Base-by-base conservation (phyloP, 2,329 filamentous ascomycete genomes). In the Xylariales sp. region DNA sequence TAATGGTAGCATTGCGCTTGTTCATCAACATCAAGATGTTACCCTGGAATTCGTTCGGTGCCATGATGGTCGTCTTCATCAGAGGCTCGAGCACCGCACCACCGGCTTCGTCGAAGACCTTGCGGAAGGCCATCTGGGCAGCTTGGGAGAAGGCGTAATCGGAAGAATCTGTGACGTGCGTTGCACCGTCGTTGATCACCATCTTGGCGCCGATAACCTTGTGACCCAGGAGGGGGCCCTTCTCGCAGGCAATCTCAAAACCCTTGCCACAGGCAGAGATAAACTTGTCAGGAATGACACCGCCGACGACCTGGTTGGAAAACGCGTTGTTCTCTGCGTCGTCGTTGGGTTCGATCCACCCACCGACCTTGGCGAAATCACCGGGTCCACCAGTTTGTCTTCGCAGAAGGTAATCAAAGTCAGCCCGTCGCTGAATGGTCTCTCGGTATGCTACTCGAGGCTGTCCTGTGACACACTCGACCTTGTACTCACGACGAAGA, bases 31-130 rank as follows among this genome's bases (percentile, higher is more conserved):
- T 90, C 42, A 97, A 87, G 51, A 98, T 86, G 61, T 88, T 90
- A 60, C 93, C 93, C 69, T 98, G 93, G 74, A 97, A 98, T 73
- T 98, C 93, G 58, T 86, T 88, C 34, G 93, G 93, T 1, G 93
- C 90, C 22, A 89, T 95, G 57, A 98, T 89, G 46, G 89, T 90
- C 1, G 89, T 96, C 77, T 96, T 97, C 93, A 98, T 98, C 41
- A 98, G 70, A 4, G 93, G 93, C 67, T 98, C 93, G 25, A 98
- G 80, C 8, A 98, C 83, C 55, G 88, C 79, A 3, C 91, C 90
- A 39, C 82, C 78, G 24, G 84, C 88, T 10, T 86, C 80, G 46
- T 76, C 73, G 70, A 98, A 97, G 14, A 88, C 86, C 69, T 96
- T 95, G 54, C 86, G 82, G 82, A 98, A 98, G 19, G 93, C 93